A percentile compares a stretch with the other conserved stretches of the same genome.
These are phyloP conservation scores for Kodamaea derodonti DNA, from an alignment of 1,139 yeast species.

Conservation along the genomic window DNA sequence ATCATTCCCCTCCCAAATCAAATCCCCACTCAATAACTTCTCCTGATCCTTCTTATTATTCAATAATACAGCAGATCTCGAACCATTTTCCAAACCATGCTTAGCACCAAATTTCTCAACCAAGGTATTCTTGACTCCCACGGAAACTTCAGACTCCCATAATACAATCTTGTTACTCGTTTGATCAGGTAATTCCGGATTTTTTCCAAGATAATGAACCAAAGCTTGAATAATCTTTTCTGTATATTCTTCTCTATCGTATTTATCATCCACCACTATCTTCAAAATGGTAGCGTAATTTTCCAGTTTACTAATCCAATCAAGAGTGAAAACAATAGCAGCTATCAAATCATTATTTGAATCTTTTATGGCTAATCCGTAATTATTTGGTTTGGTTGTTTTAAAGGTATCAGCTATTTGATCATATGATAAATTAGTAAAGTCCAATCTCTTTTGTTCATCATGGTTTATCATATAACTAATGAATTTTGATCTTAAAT, in stretches of 20 bases:
- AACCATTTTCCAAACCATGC: slow-evolving; percentile 28
- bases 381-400: slow-evolving; percentile 21
- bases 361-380: slow-evolving; percentile 29
- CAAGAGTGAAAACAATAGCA: slow-evolving; percentile 39
- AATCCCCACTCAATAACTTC: slow-evolving; percentile 18
- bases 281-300: slow-evolving; percentile 29
- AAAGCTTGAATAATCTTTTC: slow-evolving; percentile 23
- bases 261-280: slow-evolving; percentile 19
- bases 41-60: slow-evolving; percentile 22
- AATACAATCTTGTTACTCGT: slow-evolving; percentile 21
- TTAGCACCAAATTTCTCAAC: slow-evolving; percentile 13
- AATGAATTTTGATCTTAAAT: slow-evolving; percentile 37
- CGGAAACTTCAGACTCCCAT: slow-evolving; percentile 36
- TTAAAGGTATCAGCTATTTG: slow-evolving; percentile 22
- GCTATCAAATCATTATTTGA: slow-evolving; percentile 21
- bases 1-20: slow-evolving; percentile 44
- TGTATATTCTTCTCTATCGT: slow-evolving; percentile 16
- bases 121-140: slow-evolving; percentile 13
- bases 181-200: slow-evolving; percentile 8
- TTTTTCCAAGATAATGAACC: slow-evolving; percentile 16
- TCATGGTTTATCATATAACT: slow-evolving; percentile 27
- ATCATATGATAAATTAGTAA: slow-evolving; percentile 20
- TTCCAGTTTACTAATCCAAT: slow-evolving; percentile 22
- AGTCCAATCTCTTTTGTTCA: slow-evolving; percentile 18
- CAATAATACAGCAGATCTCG: slow-evolving; percentile 36